phyloP scores from a whole-genome alignment of 2,329 filamentous ascomycete species.

The Epicoccum nigrum region DNA sequence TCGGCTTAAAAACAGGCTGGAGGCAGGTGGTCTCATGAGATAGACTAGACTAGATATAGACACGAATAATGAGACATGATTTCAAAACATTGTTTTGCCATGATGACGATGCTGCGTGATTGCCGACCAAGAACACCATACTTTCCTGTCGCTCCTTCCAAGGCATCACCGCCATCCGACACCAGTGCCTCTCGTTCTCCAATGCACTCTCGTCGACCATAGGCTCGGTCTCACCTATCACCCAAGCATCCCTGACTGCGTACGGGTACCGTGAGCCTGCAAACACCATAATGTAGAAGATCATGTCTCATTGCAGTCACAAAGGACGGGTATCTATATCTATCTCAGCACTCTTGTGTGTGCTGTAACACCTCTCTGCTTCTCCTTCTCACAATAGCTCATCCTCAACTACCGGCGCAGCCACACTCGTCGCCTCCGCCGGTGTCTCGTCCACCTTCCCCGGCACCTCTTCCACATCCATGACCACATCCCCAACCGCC shows the following conservation, averaged over 20 bases:
- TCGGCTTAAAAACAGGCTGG: constrained; percentile 1
- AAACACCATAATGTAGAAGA: not conserved
- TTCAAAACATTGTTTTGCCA: not conserved
- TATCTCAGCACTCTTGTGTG: not conserved
- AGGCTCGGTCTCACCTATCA: not conserved
- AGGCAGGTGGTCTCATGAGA: too few species aligned
- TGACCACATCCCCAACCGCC: too few species aligned
- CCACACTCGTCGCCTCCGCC: not conserved
- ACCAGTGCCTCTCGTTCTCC: too few species aligned
- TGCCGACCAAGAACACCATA: too few species aligned
- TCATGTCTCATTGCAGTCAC: constrained; percentile 15
- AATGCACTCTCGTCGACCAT: too few species aligned
- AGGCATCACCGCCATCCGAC: too few species aligned
- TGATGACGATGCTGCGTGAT: too few species aligned
- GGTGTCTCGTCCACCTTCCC: not conserved
- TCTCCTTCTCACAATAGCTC: constrained; percentile 33
- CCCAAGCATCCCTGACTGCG: too few species aligned
- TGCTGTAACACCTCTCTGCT: not conserved
- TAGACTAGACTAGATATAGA: not conserved
- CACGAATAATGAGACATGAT: not conserved
- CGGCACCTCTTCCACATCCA: constrained; percentile 16
- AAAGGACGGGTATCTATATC: constrained; percentile 19
- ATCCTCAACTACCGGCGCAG: constrained; percentile 24
- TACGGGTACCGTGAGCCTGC: too few species aligned
- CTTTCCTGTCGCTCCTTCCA: too few species aligned